Percentiles rank a stretch among this genome's conserved stretches.
These are phyloP conservation scores for Plasmopara viticola DNA, from an alignment of 352 stramenopile species.

Conservation along the genomic window DNA sequence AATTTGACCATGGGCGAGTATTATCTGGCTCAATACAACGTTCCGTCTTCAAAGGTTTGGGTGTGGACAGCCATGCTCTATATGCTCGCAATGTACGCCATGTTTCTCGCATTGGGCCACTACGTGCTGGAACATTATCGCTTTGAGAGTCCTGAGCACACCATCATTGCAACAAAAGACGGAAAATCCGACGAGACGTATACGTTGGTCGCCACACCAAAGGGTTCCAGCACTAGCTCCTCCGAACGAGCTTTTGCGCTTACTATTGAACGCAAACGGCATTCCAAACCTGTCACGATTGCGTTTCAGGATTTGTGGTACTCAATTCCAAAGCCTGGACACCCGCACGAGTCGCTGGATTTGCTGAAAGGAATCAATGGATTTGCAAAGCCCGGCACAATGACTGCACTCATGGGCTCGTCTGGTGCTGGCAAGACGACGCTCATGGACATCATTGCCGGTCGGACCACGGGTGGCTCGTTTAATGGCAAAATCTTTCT, in stretches of 20 bases:
- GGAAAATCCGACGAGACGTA: slow-evolving; percentile 15
- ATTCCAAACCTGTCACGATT: slow-evolving; percentile 33
- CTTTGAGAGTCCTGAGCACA: slow-evolving; percentile 21
- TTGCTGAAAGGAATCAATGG: slow-evolving; percentile 56
- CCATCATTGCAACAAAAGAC: slow-evolving; percentile 21
- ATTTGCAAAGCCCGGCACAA: slow-evolving; percentile 34
- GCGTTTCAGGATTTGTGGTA: slow-evolving; percentile 43
- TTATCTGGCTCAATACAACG: slow-evolving; percentile 24
- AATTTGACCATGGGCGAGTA: slow-evolving; percentile 32
- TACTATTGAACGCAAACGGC: slow-evolving; percentile 16
- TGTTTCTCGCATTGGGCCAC: slow-evolving; percentile 25
- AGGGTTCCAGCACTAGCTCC: slow-evolving; percentile 8
- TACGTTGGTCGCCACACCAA: slow-evolving; percentile 16
- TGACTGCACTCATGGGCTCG: slow-evolving; percentile 87
- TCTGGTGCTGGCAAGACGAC: slow-evolving; percentile 81
- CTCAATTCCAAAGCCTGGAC: slow-evolving; percentile 27
- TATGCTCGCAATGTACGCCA: slow-evolving; percentile 20
- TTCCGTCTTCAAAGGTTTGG: slow-evolving; percentile 22
- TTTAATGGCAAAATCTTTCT: slow-evolving; percentile 49
- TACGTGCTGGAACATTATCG: slow-evolving; percentile 29
- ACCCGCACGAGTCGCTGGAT: slow-evolving; percentile 41
- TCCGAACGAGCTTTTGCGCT: slow-evolving; percentile 9
- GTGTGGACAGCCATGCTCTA: slow-evolving; percentile 32
- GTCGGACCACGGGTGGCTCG: slow-evolving; percentile 54
- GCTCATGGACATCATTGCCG: slow-evolving; percentile 88